Conservation (phyloP, 306 rosid genomes). For the Adenanthera pavonina region DNA sequence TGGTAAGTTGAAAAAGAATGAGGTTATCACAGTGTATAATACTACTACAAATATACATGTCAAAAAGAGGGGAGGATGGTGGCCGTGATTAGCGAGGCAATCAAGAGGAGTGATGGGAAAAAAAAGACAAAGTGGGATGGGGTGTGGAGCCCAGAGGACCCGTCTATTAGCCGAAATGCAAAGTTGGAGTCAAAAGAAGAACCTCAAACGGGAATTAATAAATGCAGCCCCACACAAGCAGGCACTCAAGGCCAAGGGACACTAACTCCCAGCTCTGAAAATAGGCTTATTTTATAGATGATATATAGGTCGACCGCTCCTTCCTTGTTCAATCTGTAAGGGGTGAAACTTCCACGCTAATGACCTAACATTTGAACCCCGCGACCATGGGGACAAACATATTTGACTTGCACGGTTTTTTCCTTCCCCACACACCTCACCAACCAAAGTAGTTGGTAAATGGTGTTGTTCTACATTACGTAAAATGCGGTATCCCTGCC, state of each 20-base stretch:
- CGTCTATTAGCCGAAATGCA: constrained; percentile 37
- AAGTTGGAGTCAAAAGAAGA: constrained; percentile 5
- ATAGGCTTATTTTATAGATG: neutral
- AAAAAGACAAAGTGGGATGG: constrained; percentile 43
- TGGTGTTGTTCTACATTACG: constrained; percentile 23
- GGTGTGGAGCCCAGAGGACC: constrained; percentile 34
- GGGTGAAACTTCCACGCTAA: neutral
- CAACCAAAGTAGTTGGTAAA: constrained; percentile 38
- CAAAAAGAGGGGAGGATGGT: neutral
- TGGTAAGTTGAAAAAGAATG: neutral
- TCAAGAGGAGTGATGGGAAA: constrained; percentile 36
- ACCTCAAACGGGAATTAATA: neutral
- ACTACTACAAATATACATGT: neutral
- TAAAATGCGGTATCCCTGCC: neutral
- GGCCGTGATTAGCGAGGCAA: constrained; percentile 56
- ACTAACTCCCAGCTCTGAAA: neutral
- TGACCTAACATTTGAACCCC: neutral
- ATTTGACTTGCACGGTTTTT: constrained; percentile 19
- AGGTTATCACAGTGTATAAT: neutral
- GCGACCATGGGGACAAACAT: neutral
- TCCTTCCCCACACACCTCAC: constrained; percentile 35
- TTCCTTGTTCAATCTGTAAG: neutral
- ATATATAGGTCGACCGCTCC: neutral
- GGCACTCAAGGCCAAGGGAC: neutral
- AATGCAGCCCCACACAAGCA: neutral